These are phyloP conservation scores for Aspergillus quadrilineatus DNA, from an alignment of 2,329 filamentous ascomycete species.

Conservation along the genomic window DNA sequence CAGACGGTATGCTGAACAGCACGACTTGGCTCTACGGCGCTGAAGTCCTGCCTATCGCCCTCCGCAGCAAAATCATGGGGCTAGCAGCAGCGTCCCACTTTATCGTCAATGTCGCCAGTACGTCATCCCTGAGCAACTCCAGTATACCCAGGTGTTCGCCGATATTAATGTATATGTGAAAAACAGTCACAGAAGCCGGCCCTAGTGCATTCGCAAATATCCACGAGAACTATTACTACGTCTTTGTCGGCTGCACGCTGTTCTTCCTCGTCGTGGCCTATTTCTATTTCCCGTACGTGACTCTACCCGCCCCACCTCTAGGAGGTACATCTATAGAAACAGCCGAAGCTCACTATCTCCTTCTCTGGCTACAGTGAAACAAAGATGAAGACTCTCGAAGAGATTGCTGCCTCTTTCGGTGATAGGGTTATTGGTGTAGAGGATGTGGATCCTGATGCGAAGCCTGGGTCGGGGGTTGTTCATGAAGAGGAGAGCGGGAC, in stretches of 20 bases:
- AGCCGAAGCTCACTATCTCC: not conserved
- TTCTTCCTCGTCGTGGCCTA: constrained; percentile 56
- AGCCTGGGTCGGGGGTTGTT: constrained; percentile 17
- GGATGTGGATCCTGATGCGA: constrained; percentile 26
- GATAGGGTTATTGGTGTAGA: constrained; percentile 44
- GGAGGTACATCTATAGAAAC: not conserved
- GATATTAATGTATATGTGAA: not conserved
- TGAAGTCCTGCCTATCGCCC: constrained; percentile 54
- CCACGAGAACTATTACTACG: constrained; percentile 61
- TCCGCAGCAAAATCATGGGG: constrained; percentile 58
- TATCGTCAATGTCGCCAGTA: constrained; percentile 54
- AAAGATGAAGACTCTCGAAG: constrained; percentile 50
- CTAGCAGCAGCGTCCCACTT: constrained; percentile 55
- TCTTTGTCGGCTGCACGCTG: constrained; percentile 54
- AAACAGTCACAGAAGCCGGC: constrained; percentile 52
- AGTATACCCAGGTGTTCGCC: too few relatives aligned
- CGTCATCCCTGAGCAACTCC: constrained; percentile 11
- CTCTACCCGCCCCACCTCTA: not conserved
- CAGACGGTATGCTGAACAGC: constrained; percentile 54
- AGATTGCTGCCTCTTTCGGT: constrained; percentile 51
- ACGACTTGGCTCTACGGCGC: constrained; percentile 58
- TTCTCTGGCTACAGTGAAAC: constrained; percentile 39
- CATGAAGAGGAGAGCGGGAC: constrained; percentile 7
- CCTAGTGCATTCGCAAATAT: constrained; percentile 59
- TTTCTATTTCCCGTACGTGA: constrained; percentile 54